Evolutionary conservation across 306 rosid species (phyloP), one percentile per base, ranked within the genome.

Genomic region (Vigna mungo): DNA sequence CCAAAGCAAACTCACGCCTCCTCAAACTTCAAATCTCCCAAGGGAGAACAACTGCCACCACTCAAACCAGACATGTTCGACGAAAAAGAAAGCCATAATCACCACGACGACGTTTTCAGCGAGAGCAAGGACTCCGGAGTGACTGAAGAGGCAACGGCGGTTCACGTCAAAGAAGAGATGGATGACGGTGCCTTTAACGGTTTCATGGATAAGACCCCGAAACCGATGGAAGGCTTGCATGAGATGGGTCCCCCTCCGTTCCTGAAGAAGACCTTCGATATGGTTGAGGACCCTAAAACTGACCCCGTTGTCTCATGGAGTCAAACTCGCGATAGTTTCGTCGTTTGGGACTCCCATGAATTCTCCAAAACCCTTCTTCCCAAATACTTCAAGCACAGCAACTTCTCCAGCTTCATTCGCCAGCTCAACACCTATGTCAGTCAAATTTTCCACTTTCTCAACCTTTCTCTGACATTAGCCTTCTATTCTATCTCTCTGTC

Each of bases 351-450:
- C 39, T 84, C 85, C 43, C 93, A 92, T 17, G 91, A 89, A 71
- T 89, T 95, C 78, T 88, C 99, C 30, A 87, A 81, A 64, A 61
- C 54, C 32, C 89, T 92, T 34, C 93, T 95, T 14, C 97, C 97
- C 1, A 90, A 84, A 18, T 88, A 89, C 78, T 92, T 95, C 84
- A 95, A 92, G 80, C 99, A 95, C 79, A 75, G 87, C 44, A 92
- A 92, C 69, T 90, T 95, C 88, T 90, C 99, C n/a, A 95, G 99
- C 88, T 95, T 95, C 86, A 77, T 95, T 63, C 99, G 99, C 76
- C 99, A 95, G 83, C 99, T 95, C 70, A 95, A 95, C 17, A 95
- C 97, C 72, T 95, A 95, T 2, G 99, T 95, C 65, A 86, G 90
- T 80, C 2, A 20, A 34, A 54, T 15, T n/a, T 59, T 18, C 14